These are phyloP conservation scores for Colletotrichum sansevieriae DNA, from an alignment of 2,329 filamentous ascomycete genomes.

Conservation along the genomic window DNA sequence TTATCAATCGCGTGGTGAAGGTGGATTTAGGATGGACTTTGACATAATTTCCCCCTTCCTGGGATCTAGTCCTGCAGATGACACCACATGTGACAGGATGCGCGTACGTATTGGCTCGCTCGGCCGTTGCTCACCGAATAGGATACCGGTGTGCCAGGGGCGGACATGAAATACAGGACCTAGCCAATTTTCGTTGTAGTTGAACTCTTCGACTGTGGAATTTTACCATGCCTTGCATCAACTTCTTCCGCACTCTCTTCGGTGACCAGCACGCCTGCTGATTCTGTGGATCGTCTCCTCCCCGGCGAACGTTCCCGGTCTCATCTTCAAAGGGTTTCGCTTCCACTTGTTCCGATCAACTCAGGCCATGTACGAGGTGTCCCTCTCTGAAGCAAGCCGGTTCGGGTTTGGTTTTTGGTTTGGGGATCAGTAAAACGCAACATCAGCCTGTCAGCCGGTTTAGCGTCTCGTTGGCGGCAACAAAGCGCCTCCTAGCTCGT, in stretches of 20 bases:
- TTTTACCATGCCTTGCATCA: background rate
- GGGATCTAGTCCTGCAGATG: background rate
- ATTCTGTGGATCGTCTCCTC: background rate
- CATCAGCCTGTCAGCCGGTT: background rate
- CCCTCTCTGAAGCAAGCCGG: slow-evolving; percentile 9
- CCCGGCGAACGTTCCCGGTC: background rate
- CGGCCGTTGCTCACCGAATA: background rate
- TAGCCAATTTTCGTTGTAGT: too few species aligned
- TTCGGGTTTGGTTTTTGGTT: background rate
- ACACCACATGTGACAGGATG: background rate
- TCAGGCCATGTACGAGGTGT: slow-evolving; percentile 2
- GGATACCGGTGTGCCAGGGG: slow-evolving; percentile 35
- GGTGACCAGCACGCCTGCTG: too few species aligned
- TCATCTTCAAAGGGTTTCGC: background rate
- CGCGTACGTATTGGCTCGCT: background rate
- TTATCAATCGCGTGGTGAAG: background rate
- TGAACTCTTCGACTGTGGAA: background rate
- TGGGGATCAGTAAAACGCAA: too few species aligned
- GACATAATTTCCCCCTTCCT: too few species aligned
- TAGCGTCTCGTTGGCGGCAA: background rate
- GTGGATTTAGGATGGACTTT: background rate
- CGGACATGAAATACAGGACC: slow-evolving; percentile 1
- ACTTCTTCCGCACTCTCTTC: background rate
- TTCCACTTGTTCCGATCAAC: background rate
- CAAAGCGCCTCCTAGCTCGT: background rate